Percentiles rank a stretch among this genome's conserved stretches.
Conservation (phyloP, 768 basidiomycete species). For the Podaxis mareebaensis region DNA sequence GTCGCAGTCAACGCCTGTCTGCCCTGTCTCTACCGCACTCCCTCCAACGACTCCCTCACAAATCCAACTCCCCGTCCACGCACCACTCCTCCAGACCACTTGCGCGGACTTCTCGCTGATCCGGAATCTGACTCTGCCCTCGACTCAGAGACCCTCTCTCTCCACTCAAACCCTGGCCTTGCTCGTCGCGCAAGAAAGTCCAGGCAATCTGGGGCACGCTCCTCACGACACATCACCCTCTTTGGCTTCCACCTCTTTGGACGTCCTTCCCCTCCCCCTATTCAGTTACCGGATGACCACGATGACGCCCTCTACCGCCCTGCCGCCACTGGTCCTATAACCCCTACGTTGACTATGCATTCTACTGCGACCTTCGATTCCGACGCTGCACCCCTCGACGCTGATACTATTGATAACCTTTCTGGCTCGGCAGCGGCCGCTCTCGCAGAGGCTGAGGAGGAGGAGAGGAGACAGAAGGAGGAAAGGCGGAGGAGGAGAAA, state of each 20-base stretch:
- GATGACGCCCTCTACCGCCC: constrained; percentile 31
- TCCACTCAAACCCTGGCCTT: constrained; percentile 59
- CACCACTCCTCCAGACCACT: constrained; percentile 34
- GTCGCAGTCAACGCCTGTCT: constrained; percentile 51
- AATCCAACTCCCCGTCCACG: constrained; percentile 8
- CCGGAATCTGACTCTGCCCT: constrained; percentile 29
- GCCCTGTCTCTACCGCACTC: constrained; percentile 18
- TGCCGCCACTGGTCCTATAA: neutral
- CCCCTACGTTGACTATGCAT: neutral
- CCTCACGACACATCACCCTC: constrained; percentile 45
- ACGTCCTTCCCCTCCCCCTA: constrained; percentile 40
- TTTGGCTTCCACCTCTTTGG: constrained; percentile 74
- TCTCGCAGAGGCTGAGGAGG: constrained; percentile 36
- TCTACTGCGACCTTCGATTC: constrained; percentile 57
- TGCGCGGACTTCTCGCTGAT: constrained; percentile 37
- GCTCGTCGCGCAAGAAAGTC: constrained; percentile 21
- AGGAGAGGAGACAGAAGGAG: constrained; percentile 42
- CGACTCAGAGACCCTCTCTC: constrained; percentile 63
- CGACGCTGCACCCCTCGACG: constrained; percentile 67
- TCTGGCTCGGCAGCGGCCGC: constrained; percentile 41
- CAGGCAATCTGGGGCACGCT: constrained; percentile 23
- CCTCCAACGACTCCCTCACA: constrained; percentile 26
- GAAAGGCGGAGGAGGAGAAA: constrained; percentile 46
- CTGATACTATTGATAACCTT: constrained; percentile 53
- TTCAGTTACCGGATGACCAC: constrained; percentile 62